A percentile compares a stretch with the other conserved stretches of the same genome.
These are phyloP conservation scores for Aspergillus nanangensis DNA, from an alignment of 495 filamentous ascomycete genomes.

Conservation along the genomic window DNA sequence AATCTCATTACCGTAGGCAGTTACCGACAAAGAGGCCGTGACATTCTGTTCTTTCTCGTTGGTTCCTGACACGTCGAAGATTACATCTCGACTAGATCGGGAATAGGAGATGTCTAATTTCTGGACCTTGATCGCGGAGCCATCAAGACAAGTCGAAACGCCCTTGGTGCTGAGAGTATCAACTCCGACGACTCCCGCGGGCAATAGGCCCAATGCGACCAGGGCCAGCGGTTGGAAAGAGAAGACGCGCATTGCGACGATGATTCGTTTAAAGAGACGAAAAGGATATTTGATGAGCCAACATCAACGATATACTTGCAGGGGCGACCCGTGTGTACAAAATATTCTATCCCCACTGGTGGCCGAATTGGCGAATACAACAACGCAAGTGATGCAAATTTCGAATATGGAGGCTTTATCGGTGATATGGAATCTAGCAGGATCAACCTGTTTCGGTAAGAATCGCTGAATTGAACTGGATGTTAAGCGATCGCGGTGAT, in stretches of 20 bases:
- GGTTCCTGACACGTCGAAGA: slow-evolving; percentile 79
- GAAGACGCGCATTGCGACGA: slow-evolving; percentile 22
- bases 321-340: not conserved
- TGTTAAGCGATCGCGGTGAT: too few relatives aligned
- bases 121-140: slow-evolving; percentile 65
- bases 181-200: slow-evolving; percentile 45
- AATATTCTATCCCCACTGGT: too few relatives aligned
- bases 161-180: slow-evolving; percentile 78
- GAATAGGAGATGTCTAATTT: slow-evolving; percentile 76
- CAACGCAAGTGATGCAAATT: too few relatives aligned
- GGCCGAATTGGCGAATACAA: too few relatives aligned
- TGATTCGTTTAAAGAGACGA: not conserved
- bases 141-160: slow-evolving; percentile 68
- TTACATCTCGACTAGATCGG: slow-evolving; percentile 61
- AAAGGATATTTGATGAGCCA: not conserved
- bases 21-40: slow-evolving; percentile 70
- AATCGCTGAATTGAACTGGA: too few relatives aligned
- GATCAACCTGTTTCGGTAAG: slow-evolving; percentile 21
- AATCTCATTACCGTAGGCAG: slow-evolving; percentile 79
- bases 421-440: too few relatives aligned
- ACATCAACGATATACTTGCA: slow-evolving; percentile 6
- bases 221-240: slow-evolving; percentile 13
- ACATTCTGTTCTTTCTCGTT: slow-evolving; percentile 76
- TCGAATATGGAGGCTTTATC: too few relatives aligned
- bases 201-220: slow-evolving; percentile 32